A percentile compares a stretch with the other conserved stretches of the same genome.
phyloP scores from a whole-genome alignment of 1,284 basidiomycete genomes.

The Calocybe gambosa region DNA sequence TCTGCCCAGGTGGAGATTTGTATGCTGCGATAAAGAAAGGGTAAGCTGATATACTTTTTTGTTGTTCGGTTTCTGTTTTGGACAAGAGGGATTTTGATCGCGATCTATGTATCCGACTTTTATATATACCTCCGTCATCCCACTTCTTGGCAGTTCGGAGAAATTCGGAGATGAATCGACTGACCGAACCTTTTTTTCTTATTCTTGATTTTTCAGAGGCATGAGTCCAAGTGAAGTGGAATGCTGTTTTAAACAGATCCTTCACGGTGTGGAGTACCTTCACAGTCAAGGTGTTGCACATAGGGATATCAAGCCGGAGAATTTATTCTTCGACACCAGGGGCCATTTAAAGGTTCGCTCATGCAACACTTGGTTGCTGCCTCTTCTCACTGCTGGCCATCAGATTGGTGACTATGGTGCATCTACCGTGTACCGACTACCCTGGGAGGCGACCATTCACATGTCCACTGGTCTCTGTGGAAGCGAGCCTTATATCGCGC shows the following conservation, averaged over 20 bases:
- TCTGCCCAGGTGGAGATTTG: conserved; percentile 94
- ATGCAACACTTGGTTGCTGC: conserved; percentile 10
- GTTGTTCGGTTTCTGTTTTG: neutral
- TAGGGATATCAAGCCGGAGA: conserved; percentile 98
- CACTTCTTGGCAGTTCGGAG: conserved; percentile 1
- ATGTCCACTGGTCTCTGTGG: conserved; percentile 96
- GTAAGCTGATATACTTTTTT: conserved; percentile 26
- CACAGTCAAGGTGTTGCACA: conserved; percentile 97
- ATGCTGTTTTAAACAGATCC: conserved; percentile 96
- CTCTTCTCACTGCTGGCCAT: conserved; percentile 8
- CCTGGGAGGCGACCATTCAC: conserved; percentile 97
- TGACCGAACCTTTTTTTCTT: conserved; percentile 13
- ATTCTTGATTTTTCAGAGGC: conserved; percentile 40
- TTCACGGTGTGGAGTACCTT: conserved; percentile 84
- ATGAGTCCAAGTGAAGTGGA: conserved; percentile 95
- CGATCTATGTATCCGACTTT: conserved; percentile 3
- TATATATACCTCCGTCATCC: conserved; percentile 1
- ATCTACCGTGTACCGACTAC: conserved; percentile 95
- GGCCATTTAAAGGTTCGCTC: conserved; percentile 85
- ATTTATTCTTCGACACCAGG: conserved; percentile 88
- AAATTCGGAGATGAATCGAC: conserved; percentile 13
- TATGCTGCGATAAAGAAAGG: conserved; percentile 98
- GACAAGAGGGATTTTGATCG: neutral
- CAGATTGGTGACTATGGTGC: conserved; percentile 99
- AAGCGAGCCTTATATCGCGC: conserved; percentile 97